Evolutionary conservation across 139 green algal genomes (phyloP).

Genomic region (Coelastrella sp.): DNA sequence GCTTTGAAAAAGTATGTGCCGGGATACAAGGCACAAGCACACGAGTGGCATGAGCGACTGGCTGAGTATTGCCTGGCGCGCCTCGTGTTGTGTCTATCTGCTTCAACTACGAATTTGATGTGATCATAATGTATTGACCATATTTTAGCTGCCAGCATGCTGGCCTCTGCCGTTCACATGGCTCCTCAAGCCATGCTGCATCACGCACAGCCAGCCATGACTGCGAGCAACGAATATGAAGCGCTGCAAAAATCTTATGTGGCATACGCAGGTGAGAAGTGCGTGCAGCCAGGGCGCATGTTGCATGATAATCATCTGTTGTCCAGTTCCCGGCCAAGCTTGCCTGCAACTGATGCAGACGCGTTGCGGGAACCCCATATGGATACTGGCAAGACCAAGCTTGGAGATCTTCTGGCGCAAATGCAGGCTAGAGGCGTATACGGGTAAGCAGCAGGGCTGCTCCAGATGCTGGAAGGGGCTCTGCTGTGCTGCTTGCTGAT

Average conservation of each 20-base stretch:
- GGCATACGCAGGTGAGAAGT: not conserved
- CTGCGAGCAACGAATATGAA: not conserved
- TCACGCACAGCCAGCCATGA: not conserved
- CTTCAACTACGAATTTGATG: not conserved
- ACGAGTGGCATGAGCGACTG: no score
- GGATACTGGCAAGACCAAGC: not conserved
- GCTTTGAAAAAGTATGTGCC: no score
- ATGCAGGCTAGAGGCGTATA: slow-evolving; percentile 47
- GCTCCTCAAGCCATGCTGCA: not conserved
- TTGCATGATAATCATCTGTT: not conserved
- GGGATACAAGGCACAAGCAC: no score
- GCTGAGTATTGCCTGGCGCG: not conserved
- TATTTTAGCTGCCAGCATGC: not conserved
- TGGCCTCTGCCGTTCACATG: not conserved
- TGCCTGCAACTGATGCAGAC: not conserved
- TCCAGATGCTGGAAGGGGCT: not conserved
- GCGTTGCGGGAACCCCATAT: not conserved
- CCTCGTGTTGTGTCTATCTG: not conserved
- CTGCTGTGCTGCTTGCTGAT: not conserved
- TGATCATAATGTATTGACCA: not conserved
- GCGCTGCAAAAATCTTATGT: slow-evolving; percentile 3
- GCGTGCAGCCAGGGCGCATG: not conserved
- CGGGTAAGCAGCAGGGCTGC: slow-evolving; percentile 40
- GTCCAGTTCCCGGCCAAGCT: not conserved
- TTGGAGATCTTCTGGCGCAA: slow-evolving; percentile 40